Percentiles rank a stretch among this genome's conserved stretches.
These are phyloP conservation scores for Botrytis hyacinthi DNA, from an alignment of 2,329 filamentous ascomycete genomes.

Conservation along the genomic window DNA sequence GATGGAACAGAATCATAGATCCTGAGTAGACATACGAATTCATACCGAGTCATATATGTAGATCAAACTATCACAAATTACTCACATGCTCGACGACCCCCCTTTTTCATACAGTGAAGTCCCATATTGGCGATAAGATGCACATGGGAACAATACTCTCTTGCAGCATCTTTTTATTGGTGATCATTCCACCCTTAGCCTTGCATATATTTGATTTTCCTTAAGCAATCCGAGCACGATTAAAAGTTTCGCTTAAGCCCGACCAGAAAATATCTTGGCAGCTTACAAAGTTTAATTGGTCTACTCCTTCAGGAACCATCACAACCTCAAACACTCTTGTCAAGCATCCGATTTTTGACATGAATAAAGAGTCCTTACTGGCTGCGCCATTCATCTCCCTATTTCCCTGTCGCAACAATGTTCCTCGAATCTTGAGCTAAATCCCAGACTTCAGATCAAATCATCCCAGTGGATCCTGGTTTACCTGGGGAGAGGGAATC, in stretches of 20 bases:
- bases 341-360: constrained; percentile 4
- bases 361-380: constrained; percentile 5
- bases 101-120: neutral
- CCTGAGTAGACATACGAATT: neutral
- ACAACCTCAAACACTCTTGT: constrained; percentile 15
- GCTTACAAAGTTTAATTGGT: constrained; percentile 14
- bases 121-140: neutral
- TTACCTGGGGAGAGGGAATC: neutral
- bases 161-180: neutral
- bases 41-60: neutral
- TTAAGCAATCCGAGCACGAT: neutral
- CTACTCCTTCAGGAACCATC: constrained; percentile 3
- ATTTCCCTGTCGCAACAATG: neutral
- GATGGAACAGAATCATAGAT: neutral
- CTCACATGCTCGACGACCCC: neutral
- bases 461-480: constrained; percentile 9
- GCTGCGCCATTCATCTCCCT: constrained; percentile 1
- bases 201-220: constrained; percentile 12
- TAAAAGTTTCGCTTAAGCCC: constrained; percentile 7
- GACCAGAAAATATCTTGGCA: neutral
- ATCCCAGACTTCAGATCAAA: constrained; percentile 6
- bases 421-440: neutral
- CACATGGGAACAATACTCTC: neutral
- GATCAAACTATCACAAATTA: neutral
- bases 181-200: neutral